Evolutionary conservation across 352 stramenopile species (phyloP).

Genomic region (Pythium chondricola): DNA sequence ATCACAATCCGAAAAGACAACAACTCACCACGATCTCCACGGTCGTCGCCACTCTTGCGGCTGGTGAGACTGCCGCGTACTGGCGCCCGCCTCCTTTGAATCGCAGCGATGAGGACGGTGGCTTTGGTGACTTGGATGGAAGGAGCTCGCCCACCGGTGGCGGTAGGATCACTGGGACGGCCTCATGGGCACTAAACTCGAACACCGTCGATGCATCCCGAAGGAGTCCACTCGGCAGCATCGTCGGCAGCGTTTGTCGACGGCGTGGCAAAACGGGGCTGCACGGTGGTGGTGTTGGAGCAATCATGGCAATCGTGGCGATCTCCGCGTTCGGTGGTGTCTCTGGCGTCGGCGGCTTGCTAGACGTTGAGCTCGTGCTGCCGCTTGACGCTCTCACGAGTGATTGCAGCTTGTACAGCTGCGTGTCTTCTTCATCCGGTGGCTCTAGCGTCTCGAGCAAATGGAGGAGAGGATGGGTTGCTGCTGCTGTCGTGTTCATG

Average conservation of each 20-base stretch:
- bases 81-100: constrained; percentile 55
- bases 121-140: constrained; percentile 34
- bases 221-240: too few relatives aligned
- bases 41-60: constrained; percentile 1
- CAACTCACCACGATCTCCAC: constrained; percentile 36
- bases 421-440: constrained; percentile 19
- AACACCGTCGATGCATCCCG: constrained; percentile 18
- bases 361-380: neutral
- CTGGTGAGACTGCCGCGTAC: constrained; percentile 42
- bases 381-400: constrained; percentile 6
- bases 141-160: constrained; percentile 33
- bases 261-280: neutral
- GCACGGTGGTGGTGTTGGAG: neutral
- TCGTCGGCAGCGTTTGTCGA: neutral
- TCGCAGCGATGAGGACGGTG: constrained; percentile 27
- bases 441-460: constrained; percentile 8
- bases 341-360: neutral
- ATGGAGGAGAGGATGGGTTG: constrained; percentile 7
- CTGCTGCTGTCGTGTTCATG: neutral
- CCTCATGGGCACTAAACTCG: constrained; percentile 13
- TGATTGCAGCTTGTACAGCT: constrained; percentile 14
- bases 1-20: neutral
- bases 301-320: neutral
- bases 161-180: constrained; percentile 26
- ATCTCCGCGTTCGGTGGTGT: neutral